Base-by-base conservation (phyloP, 139 green algal genomes). In the Yamagishiella unicocca region DNA sequence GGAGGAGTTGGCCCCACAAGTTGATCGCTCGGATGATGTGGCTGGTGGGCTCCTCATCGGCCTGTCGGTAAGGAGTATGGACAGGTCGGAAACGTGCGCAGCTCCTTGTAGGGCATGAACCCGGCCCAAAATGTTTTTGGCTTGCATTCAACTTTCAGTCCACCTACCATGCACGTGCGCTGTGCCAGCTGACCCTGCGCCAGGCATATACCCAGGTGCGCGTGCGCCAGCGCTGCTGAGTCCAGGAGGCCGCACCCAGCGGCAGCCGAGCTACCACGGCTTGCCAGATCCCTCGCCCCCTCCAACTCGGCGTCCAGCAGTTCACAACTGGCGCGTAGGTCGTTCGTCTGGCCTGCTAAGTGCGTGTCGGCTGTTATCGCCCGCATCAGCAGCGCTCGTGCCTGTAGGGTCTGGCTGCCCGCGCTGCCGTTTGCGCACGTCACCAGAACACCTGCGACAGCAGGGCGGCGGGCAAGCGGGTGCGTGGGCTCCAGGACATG, bases 241-340 rank as follows among this genome's bases (percentile, higher is more conserved):
- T 76, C 88, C 19, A 71, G 37, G 62, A 85, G 61, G 4, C 88
- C 87, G 31, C 53, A 27, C 17, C 8, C 82, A 62, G n/a, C 22
- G 25, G 29, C 25, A 10, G 73, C 31, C 50, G 85, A 25, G 22
- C 45, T 35, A 25, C 38, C 27, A 37, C 61, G n/a, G n/a, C n/a
- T 17, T 22, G 4, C 40, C 40, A 37, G 4, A 12, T 82, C 21
- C n/a, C 7, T 17, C 12, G 19, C 22, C 45, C 35, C 27, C 37
- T 2, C 21, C 77, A 84, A 27, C 37, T 43, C 55, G 25, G 31
- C 35, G 43, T 88, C 58, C 12, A 85, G 84, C 25, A 88, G 80
- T 17, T 67, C 43, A 5, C 54, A 75, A 25, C 50, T 72, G n/a
- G 45, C n/a, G 6, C 73, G 42, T 29, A 87, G 54, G 70, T 73